Evolutionary conservation across 73 alveolate genomes (phyloP), one percentile per base, ranked within the genome.

Genomic region (Uronychia binucleata): DNA sequence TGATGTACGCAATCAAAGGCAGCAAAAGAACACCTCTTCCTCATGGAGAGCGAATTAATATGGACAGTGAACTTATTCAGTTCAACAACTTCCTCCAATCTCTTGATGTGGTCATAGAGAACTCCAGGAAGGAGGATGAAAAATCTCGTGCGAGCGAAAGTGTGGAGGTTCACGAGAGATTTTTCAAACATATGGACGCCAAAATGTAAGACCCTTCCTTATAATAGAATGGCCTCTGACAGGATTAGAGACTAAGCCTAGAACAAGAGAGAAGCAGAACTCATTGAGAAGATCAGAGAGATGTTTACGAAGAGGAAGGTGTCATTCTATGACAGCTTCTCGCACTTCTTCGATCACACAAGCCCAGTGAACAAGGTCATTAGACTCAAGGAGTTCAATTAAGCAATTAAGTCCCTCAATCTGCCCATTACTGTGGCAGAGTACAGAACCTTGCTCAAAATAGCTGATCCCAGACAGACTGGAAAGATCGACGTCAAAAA

Each of bases 361-460:
- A 85, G 57, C 32, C 82, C 91, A 1, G 30, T 27, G 33, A 57
- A 35, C 28, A 67, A 81, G 1, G 46, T 57, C n/a, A n/a, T 5
- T 13, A 85, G 77, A 0, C 32, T 85, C 32, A 33, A 79, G 31
- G 34, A 57, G 46, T 85, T 85, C 76, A 85, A 78, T 28, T 77
- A 85, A 33, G 30, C 87, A 1, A 57, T 85, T 27, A 85, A 59
- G 32, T 67, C 80, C 77, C 79, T 85, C 27, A 85, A 85, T 31
- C 59, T 85, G 46, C 91, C 91, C 33, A n/a, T 85, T 5, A 77
- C 91, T 8, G 91, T 85, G 1, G 30, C 76, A 78, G 91, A 85
- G 74, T 80, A 77, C 30, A 85, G 86, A 78, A 85, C 77, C 1
- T 76, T 85, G 77, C 34, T 82, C 34, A 85, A 83, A 58, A 85